Conservation (phyloP, 1,139 yeast genomes). For the Starmera stellimalicola region DNA sequence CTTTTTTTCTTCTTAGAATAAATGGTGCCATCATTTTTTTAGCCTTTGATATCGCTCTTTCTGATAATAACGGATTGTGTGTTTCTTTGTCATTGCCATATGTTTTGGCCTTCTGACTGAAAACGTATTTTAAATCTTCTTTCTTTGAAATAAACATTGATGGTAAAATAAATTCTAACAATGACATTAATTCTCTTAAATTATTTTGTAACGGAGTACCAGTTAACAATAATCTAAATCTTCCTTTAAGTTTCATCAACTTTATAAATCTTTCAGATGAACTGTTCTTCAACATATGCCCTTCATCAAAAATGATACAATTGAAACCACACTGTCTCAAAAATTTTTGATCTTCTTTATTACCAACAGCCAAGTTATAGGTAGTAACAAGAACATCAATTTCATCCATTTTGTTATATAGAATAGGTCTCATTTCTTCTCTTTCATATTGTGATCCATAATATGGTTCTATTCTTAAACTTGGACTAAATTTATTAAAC, state of each 20-base stretch:
- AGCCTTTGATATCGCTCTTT: constrained; percentile 87
- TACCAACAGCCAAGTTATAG: constrained; percentile 83
- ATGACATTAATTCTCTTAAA: constrained; percentile 78
- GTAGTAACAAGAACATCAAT: constrained; percentile 93
- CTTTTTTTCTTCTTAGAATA: constrained; percentile 83
- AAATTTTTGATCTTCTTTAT: constrained; percentile 72
- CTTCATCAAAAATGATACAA: constrained; percentile 92
- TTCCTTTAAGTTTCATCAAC: constrained; percentile 73
- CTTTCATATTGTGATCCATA: constrained; percentile 85
- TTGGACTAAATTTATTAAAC: constrained; percentile 81
- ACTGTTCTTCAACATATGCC: constrained; percentile 91
- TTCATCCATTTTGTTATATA: constrained; percentile 42
- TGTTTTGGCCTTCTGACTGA: constrained; percentile 76
- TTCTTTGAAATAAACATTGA: constrained; percentile 68
- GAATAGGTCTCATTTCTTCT: constrained; percentile 66
- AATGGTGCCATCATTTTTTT: constrained; percentile 98
- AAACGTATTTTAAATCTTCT: constrained; percentile 73
- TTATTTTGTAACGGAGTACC: constrained; percentile 98
- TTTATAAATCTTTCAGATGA: constrained; percentile 78
- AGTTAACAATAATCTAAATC: constrained; percentile 75
- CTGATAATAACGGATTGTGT: constrained; percentile 76
- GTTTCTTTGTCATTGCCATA: constrained; percentile 34
- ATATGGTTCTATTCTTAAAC: constrained; percentile 76
- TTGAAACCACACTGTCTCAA: constrained; percentile 68
- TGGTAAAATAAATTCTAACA: constrained; percentile 87